Evolutionary conservation across 2,329 filamentous ascomycete species (phyloP).

Genomic region (Scytalidium sp.): DNA sequence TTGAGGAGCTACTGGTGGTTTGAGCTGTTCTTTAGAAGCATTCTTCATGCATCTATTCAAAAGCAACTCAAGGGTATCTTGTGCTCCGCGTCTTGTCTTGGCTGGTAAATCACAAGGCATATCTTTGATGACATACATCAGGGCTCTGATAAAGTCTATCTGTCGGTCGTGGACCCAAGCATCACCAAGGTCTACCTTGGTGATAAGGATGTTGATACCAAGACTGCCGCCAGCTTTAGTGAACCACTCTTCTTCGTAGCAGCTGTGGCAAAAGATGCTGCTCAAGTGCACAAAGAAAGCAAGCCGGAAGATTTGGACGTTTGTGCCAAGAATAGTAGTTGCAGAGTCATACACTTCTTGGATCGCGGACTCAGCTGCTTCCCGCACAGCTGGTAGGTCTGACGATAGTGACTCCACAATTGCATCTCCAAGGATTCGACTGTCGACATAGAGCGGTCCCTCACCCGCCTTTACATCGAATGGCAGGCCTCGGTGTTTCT

Average conservation of each 20-base stretch:
- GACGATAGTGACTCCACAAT: constrained; percentile 88
- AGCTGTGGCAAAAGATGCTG: constrained; percentile 86
- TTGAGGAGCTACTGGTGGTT: constrained; percentile 43
- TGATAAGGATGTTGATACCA: constrained; percentile 85
- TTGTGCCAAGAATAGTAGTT: constrained; percentile 73
- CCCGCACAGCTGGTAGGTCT: constrained; percentile 74
- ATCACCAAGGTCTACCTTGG: constrained; percentile 80
- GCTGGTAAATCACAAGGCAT: constrained; percentile 93
- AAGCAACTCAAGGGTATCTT: constrained; percentile 77
- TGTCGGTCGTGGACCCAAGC: constrained; percentile 80
- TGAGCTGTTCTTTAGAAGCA: constrained; percentile 74
- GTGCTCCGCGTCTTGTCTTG: constrained; percentile 78
- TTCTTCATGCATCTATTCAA: constrained; percentile 76
- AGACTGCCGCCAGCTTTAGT: constrained; percentile 90
- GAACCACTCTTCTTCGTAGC: constrained; percentile 98
- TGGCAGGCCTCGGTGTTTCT: constrained; percentile 71
- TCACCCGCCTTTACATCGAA: constrained; percentile 88
- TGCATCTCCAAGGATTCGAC: constrained; percentile 81
- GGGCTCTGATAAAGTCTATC: constrained; percentile 82
- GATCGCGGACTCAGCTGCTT: constrained; percentile 78
- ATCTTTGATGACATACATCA: constrained; percentile 97
- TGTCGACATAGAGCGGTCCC: constrained; percentile 82
- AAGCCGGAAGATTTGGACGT: constrained; percentile 68
- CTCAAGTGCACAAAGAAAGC: constrained; percentile 83
- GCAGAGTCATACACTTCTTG: constrained; percentile 75